phyloP scores from a whole-genome alignment of 2,329 filamentous ascomycete species.

The Hypoxylon sp. region DNA sequence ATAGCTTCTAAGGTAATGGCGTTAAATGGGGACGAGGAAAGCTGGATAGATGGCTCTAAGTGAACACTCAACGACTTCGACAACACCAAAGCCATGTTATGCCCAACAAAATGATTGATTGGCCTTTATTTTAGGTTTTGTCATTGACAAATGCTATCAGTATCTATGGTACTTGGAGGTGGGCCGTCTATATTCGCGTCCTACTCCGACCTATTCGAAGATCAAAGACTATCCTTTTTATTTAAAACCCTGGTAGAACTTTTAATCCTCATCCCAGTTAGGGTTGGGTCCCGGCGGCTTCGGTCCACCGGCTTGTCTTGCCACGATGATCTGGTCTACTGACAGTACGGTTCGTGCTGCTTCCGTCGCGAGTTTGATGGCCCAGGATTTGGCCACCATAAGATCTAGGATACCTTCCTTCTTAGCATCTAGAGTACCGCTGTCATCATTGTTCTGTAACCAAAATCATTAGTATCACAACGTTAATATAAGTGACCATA shows the following conservation, averaged over 20 bases:
- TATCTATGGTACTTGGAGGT: conserved; percentile 26
- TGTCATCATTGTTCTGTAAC: conserved; percentile 74
- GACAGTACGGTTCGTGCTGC: conserved; percentile 92
- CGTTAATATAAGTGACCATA: too few relatives aligned
- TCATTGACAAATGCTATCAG: conserved; percentile 23
- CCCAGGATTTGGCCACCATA: conserved; percentile 92
- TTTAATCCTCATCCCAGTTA: conserved; percentile 71
- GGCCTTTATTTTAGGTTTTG: too few relatives aligned
- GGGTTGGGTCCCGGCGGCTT: conserved; percentile 96
- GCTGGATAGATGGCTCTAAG: too few relatives aligned
- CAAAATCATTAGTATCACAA: too few relatives aligned
- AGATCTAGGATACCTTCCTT: conserved; percentile 92
- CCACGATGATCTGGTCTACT: conserved; percentile 98
- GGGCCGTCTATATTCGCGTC: conserved; percentile 33
- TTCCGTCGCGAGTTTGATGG: conserved; percentile 95
- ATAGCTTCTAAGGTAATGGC: too few relatives aligned
- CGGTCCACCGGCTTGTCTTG: conserved; percentile 93
- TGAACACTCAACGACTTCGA: too few relatives aligned
- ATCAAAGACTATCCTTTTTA: conserved; percentile 18
- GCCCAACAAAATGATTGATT: too few relatives aligned
- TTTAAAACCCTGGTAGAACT: conserved; percentile 12
- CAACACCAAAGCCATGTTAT: too few relatives aligned
- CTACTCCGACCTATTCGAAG: conserved; percentile 18
- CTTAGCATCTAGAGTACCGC: conserved; percentile 84
- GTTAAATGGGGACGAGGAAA: too few relatives aligned